phyloP scores from a whole-genome alignment of 2,329 filamentous ascomycete species.

The Bimuria novae-zelandiae region DNA sequence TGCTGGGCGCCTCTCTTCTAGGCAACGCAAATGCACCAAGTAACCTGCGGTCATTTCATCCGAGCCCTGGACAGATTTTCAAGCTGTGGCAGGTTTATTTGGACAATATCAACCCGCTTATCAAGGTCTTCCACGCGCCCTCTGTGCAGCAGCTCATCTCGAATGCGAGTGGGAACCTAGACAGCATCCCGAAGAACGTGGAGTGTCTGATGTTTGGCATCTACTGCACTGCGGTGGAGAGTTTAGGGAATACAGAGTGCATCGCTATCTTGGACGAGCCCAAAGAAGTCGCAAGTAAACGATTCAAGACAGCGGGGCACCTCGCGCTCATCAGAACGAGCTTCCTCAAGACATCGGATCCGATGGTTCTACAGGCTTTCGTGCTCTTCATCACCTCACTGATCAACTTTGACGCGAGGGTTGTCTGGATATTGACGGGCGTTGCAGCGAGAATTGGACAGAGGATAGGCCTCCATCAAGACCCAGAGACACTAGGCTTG shows the following conservation, averaged over 20 bases:
- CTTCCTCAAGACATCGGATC: constrained; percentile 68
- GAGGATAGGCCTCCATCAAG: constrained; percentile 65
- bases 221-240: constrained; percentile 45
- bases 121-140: constrained; percentile 74
- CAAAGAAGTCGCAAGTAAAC: constrained; percentile 55
- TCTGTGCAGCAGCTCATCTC: constrained; percentile 68
- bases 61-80: constrained; percentile 68
- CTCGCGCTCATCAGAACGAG: constrained; percentile 69
- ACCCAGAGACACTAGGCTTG: constrained; percentile 58
- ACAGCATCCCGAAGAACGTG: constrained; percentile 60
- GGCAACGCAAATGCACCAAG: constrained; percentile 15
- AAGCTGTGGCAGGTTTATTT: constrained; percentile 76
- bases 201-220: constrained; percentile 55
- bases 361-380: constrained; percentile 69
- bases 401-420: constrained; percentile 55
- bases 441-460: constrained; percentile 65
- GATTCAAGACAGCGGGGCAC: constrained; percentile 63
- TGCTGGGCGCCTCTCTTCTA: constrained; percentile 31
- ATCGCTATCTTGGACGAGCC: constrained; percentile 58
- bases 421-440: constrained; percentile 68
- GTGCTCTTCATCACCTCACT: constrained; percentile 63
- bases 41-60: constrained; percentile 55
- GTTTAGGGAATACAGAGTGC: constrained; percentile 62
- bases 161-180: constrained; percentile 63
- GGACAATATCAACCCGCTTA: constrained; percentile 74